Evolutionary conservation across 768 basidiomycete genomes (phyloP), one percentile per base, ranked within the genome.

Genomic region (Chlorophyllum brunneum): DNA sequence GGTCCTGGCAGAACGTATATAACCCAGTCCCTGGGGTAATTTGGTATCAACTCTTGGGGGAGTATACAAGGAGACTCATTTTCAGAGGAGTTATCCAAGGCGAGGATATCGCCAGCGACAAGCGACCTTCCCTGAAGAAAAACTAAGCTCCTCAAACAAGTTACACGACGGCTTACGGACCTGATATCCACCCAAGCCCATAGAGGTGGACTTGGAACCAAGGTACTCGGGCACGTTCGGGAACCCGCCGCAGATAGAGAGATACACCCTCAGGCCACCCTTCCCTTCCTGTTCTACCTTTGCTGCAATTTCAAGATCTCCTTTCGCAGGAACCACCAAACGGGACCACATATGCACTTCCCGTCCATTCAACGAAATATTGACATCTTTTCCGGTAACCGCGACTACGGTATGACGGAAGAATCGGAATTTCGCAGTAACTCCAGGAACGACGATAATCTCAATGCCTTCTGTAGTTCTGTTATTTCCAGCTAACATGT

Each of bases 161-260:
- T 22, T 36, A 23, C 23, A 43, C 11, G 5, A 26, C 16, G 5
- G 8, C 4, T 20, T 40, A n/a, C 67, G 43, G 38, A 74, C 80
- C 64, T 82, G 82, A 60, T 80, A 82, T 2, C 82, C 81, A 37
- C 82, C 82, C 9, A 82, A 57, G 11, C 80, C 77, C 72, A 83
- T 73, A 1, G 79, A 82, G 18, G 85, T 83, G 4, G 82, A 80
- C 65, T 86, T 86, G 0, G 82, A 83, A 3, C 78, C 82, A 1
- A 86, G 68, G 59, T 83, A 86, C 4, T 51, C 4, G 29, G 81
- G 78, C 1, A 83, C 67, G 13, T 69, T 69, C 0, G 83, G 84
- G 54, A 88, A 78, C 0, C 85, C 85, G 2, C 83, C 85, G 30
- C 70, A 68, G 20, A 86, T 61, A 10, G 77, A 74, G 27, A 88